Conservation (phyloP, 2,329 filamentous ascomycete species). For the Epichloe baconii region DNA sequence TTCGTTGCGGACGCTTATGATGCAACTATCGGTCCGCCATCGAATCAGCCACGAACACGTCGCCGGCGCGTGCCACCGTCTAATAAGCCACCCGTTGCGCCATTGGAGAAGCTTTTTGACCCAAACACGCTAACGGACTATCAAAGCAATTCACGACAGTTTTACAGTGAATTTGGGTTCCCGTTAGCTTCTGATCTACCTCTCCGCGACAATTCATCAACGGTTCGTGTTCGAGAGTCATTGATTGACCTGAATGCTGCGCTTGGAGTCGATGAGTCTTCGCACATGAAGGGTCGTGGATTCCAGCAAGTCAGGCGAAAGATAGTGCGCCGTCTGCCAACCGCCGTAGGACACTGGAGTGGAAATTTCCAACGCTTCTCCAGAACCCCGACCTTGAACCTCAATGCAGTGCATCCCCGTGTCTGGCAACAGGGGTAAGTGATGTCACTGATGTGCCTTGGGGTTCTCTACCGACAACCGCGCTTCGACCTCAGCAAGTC, state of each 20-base stretch:
- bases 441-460: background rate
- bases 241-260: constrained; percentile 52
- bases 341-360: constrained; percentile 32
- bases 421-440: constrained; percentile 4
- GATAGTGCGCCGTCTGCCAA: too few relatives aligned
- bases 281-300: too few relatives aligned
- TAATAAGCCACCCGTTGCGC: too few relatives aligned
- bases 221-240: constrained; percentile 42
- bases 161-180: constrained; percentile 23
- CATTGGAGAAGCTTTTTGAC: too few relatives aligned
- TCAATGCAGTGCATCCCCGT: constrained; percentile 13
- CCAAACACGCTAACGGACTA: too few relatives aligned
- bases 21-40: too few relatives aligned
- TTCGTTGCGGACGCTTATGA: too few relatives aligned
- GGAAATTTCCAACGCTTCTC: constrained; percentile 39
- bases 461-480: constrained; percentile 19
- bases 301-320: too few relatives aligned
- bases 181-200: constrained; percentile 41
- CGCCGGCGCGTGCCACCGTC: too few relatives aligned
- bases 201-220: constrained; percentile 39
- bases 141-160: too few relatives aligned
- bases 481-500: constrained; percentile 26
- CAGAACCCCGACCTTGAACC: constrained; percentile 35
- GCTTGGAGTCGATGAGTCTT: constrained; percentile 25
- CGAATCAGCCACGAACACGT: too few relatives aligned